Evolutionary conservation across 2,329 filamentous ascomycete genomes (phyloP), one percentile per base, ranked within the genome.

Genomic region (Parastagonospora nodorum): DNA sequence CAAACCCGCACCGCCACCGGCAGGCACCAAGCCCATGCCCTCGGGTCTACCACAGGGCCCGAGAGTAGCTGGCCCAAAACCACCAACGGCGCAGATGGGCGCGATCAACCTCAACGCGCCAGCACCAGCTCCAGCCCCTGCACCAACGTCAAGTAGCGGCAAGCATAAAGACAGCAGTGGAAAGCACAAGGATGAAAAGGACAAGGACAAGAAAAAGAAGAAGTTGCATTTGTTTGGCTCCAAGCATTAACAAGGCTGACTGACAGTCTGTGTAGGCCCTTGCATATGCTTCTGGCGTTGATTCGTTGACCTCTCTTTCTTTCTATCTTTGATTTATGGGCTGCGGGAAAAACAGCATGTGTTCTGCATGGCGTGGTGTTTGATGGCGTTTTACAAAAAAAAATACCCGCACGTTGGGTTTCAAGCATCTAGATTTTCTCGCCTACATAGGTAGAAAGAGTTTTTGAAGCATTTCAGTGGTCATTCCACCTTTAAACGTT

Each of bases 181-280:
- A 11, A 51, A 52, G 10, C 53, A 54, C 2, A 65, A 67, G 41
- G 62, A 68, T 11, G 66, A 69, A 11, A 51, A 52, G 10, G 56
- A 54, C 1, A 66, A 68, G 42, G 62, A 70, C 35, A 74, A 73
- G 62, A 80, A 82, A 63, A 79, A 80, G 73, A 85, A 85, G 75
- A 83, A 83, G 55, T 79, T 82, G 64, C 80, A 82, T 60, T 82
- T 83, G 65, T 84, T 83, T 66, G 72, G 66, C 19, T 73, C 69
- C 4, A 66, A 66, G 45, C 63, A 64, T 53, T 66, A 60, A 51
- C 33, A 31, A 45, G 33, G 47, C 42, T 43, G 37, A 44, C 40
- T 35, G 39, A 51, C 41, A 33, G 32, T 47, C 12, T 19, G 48
- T 33, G n/a, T 30, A 39, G 45, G 35, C 45, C 35, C 8, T 28